Conservation (phyloP, 768 basidiomycete genomes). For the Boletus tomentosulus region DNA sequence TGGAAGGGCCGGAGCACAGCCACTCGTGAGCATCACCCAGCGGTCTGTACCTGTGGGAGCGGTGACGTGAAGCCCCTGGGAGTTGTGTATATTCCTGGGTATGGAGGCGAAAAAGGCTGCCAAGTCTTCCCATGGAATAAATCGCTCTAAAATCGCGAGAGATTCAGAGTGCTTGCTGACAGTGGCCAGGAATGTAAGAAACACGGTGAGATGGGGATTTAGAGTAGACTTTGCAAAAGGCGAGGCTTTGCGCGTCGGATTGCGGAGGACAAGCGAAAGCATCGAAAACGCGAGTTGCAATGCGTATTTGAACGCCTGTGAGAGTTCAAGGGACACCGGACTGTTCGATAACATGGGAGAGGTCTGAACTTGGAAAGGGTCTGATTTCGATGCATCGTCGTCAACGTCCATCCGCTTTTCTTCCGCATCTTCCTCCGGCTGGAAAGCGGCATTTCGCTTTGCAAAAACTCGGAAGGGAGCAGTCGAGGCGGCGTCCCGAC, state of each 20-base stretch:
- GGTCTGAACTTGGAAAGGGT: slow-evolving; percentile 19
- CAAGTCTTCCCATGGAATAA: slow-evolving; percentile 81
- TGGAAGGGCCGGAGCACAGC: slow-evolving; percentile 66
- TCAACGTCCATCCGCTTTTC: slow-evolving; percentile 66
- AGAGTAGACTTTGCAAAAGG: slow-evolving; percentile 52
- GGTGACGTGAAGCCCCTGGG: slow-evolving; percentile 39
- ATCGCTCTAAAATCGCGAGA: slow-evolving; percentile 62
- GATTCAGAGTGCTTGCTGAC: slow-evolving; percentile 62
- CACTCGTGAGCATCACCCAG: slow-evolving; percentile 65
- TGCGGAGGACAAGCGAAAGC: slow-evolving; percentile 65
- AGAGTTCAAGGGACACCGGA: slow-evolving; percentile 41
- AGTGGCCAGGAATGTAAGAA: slow-evolving; percentile 87
- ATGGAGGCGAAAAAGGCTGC: slow-evolving; percentile 58
- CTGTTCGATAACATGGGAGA: slow-evolving; percentile 31
- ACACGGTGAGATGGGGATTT: slow-evolving; percentile 83
- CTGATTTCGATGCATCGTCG: slow-evolving; percentile 36
- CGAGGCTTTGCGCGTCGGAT: slow-evolving; percentile 57
- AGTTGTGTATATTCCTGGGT: slow-evolving; percentile 49
- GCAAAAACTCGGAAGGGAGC: slow-evolving; percentile 47
- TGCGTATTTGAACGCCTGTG: slow-evolving; percentile 68
- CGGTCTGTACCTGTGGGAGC: slow-evolving; percentile 40
- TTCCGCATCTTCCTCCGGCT: slow-evolving; percentile 37
- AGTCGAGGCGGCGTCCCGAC: slow-evolving; percentile 35
- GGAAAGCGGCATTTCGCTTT: slow-evolving; percentile 37
- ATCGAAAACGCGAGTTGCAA: slow-evolving; percentile 76